A percentile compares a stretch with the other conserved stretches of the same genome.
These are phyloP conservation scores for Salvia miltiorrhiza DNA, from an alignment of 257 asterid species.

Conservation along the genomic window DNA sequence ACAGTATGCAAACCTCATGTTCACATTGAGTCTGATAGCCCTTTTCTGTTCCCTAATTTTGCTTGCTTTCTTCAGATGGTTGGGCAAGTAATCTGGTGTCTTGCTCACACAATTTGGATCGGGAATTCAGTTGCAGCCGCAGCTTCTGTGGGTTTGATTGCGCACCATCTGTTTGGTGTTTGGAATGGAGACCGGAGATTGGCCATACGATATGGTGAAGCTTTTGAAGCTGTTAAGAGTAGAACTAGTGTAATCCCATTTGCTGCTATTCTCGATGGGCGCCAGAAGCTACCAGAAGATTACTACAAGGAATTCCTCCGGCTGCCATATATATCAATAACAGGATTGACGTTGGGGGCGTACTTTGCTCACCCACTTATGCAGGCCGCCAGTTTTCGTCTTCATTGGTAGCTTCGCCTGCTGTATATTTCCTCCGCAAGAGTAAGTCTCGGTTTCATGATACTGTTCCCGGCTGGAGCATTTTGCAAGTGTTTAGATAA, in stretches of 20 bases:
- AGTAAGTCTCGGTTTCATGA: neutral
- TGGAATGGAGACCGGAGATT: slow-evolving; percentile 97
- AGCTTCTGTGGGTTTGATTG: slow-evolving; percentile 85
- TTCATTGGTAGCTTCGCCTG: slow-evolving; percentile 64
- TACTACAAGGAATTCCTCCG: slow-evolving; percentile 80
- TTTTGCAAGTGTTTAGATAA: neutral
- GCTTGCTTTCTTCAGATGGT: slow-evolving; percentile 50
- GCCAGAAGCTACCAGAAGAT: slow-evolving; percentile 81
- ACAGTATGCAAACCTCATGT: too few relatives aligned
- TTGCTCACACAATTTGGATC: slow-evolving; percentile 92
- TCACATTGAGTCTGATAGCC: neutral
- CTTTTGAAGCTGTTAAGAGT: slow-evolving; percentile 66
- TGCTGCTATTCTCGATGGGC: slow-evolving; percentile 88
- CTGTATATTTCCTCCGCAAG: too few relatives aligned
- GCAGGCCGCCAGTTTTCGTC: slow-evolving; percentile 84
- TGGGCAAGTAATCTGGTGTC: slow-evolving; percentile 96
- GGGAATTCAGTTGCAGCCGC: slow-evolving; percentile 91
- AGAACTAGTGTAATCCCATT: slow-evolving; percentile 89
- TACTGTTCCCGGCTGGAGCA: neutral
- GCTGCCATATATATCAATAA: slow-evolving; percentile 73
- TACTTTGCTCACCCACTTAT: slow-evolving; percentile 90
- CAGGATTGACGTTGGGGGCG: slow-evolving; percentile 68
- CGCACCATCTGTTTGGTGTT: slow-evolving; percentile 89
- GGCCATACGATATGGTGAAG: slow-evolving; percentile 74
- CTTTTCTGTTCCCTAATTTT: neutral